phyloP scores from a whole-genome alignment of 257 asterid species.

The Cinchona pubescens region DNA sequence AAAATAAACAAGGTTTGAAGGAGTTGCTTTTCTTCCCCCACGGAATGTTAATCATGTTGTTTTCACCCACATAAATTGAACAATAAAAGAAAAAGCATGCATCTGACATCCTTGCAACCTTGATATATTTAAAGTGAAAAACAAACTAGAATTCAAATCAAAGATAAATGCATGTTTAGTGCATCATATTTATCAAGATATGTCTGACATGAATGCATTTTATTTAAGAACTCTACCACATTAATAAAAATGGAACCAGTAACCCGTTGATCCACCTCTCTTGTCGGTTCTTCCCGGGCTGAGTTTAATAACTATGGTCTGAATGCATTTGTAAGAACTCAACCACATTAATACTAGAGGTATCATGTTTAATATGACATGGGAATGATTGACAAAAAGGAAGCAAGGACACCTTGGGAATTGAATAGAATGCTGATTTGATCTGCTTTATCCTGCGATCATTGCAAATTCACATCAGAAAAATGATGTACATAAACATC shows the following conservation, averaged over 20 bases:
- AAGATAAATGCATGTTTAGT: too few relatives aligned
- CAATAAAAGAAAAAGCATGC: background rate
- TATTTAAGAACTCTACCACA: background rate
- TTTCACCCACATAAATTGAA: background rate
- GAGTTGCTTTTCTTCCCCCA: too few relatives aligned
- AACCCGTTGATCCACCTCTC: too few relatives aligned
- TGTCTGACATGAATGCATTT: background rate
- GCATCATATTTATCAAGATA: background rate
- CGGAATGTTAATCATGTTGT: too few relatives aligned
- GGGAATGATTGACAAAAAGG: background rate
- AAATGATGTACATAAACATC: background rate
- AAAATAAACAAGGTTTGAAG: background rate
- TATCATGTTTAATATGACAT: background rate
- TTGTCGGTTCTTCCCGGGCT: too few relatives aligned
- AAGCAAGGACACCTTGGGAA: slow-evolving; percentile 51
- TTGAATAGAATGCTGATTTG: slow-evolving; percentile 83
- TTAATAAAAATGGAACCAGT: too few relatives aligned
- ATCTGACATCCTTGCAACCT: background rate
- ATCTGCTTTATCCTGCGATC: slow-evolving; percentile 75
- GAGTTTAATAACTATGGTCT: too few relatives aligned
- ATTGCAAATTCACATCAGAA: slow-evolving; percentile 9
- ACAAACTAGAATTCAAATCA: background rate
- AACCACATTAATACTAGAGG: background rate
- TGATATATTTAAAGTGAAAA: background rate
- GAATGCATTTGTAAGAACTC: background rate